phyloP scores from a whole-genome alignment of 148 eudicot species.

The Rheum nobile region DNA sequence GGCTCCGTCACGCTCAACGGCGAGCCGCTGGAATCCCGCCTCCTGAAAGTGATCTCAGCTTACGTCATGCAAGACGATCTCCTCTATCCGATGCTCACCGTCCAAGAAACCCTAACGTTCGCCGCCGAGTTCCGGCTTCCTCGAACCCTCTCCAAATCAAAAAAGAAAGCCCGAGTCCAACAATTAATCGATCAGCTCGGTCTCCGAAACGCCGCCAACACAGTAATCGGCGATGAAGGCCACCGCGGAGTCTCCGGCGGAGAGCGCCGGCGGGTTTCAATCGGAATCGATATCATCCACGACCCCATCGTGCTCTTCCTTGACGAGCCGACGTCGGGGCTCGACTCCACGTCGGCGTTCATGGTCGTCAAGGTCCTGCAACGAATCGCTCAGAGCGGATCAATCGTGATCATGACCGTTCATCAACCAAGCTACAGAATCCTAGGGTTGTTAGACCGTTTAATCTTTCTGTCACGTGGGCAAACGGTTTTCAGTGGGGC shows the following conservation, averaged over 20 bases:
- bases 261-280: slow-evolving; percentile 70
- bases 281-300: slow-evolving; percentile 78
- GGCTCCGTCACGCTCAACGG: slow-evolving; percentile 64
- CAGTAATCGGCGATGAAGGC: slow-evolving; percentile 90
- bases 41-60: slow-evolving; percentile 71
- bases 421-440: slow-evolving; percentile 25
- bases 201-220: slow-evolving; percentile 62
- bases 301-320: slow-evolving; percentile 42
- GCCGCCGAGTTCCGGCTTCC: slow-evolving; percentile 83
- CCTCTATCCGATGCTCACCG: slow-evolving; percentile 76
- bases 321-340: slow-evolving; percentile 24
- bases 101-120: slow-evolving; percentile 74
- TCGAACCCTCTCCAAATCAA: slow-evolving; percentile 45
- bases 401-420: slow-evolving; percentile 18
- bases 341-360: slow-evolving; percentile 19
- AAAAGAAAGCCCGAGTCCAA: slow-evolving; percentile 58
- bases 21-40: slow-evolving; percentile 48
- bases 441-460: slow-evolving; percentile 11
- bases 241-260: slow-evolving; percentile 94
- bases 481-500: slow-evolving; percentile 71
- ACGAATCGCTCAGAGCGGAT: slow-evolving; percentile 14
- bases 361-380: slow-evolving; percentile 16
- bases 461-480: slow-evolving; percentile 20
- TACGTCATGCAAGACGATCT: slow-evolving; percentile 95
- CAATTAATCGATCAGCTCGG: slow-evolving; percentile 79